A percentile compares a stretch with the other conserved stretches of the same genome.
Evolutionary conservation across 192 early-diverging fungal species (phyloP).

Genomic region (Kickxella alabastrina): DNA sequence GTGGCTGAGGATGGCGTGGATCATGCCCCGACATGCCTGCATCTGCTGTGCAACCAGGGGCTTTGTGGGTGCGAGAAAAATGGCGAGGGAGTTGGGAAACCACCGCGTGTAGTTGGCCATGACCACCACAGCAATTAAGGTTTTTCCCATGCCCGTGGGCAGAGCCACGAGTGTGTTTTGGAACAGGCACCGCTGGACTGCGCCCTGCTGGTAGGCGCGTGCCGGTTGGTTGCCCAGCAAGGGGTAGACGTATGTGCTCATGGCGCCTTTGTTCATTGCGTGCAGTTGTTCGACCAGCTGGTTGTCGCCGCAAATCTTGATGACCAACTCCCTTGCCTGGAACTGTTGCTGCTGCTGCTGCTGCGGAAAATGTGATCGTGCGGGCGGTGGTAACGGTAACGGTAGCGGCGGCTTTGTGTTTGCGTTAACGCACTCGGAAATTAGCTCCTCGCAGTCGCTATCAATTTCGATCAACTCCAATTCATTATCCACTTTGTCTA

Average conservation of each 20-base stretch:
- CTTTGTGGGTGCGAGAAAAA: constrained; percentile 91
- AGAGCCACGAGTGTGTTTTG: constrained; percentile 85
- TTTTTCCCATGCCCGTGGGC: constrained; percentile 87
- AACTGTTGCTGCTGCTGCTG: constrained; percentile 8
- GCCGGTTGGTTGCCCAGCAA: constrained; percentile 43
- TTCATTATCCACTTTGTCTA: constrained; percentile 1
- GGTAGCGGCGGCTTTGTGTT: not conserved
- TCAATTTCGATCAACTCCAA: constrained; percentile 21
- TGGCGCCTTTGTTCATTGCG: constrained; percentile 23
- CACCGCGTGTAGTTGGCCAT: constrained; percentile 89
- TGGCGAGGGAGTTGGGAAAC: constrained; percentile 80
- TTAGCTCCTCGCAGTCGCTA: constrained; percentile 28
- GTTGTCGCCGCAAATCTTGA: constrained; percentile 40
- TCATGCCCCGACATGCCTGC: constrained; percentile 71
- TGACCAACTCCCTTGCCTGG: constrained; percentile 16
- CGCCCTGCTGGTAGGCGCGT: constrained; percentile 87
- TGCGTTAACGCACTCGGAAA: not conserved
- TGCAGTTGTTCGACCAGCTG: constrained; percentile 32
- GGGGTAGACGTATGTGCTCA: constrained; percentile 44
- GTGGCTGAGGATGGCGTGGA: constrained; percentile 69
- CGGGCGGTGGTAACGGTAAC: not conserved
- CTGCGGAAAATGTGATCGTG: not conserved
- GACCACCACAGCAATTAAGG: constrained; percentile 91
- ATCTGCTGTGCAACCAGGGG: constrained; percentile 92
- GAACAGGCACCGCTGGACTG: constrained; percentile 70